These are phyloP conservation scores for Carex scoparia DNA, from an alignment of 176 grass and related monocot genomes.

Conservation along the genomic window DNA sequence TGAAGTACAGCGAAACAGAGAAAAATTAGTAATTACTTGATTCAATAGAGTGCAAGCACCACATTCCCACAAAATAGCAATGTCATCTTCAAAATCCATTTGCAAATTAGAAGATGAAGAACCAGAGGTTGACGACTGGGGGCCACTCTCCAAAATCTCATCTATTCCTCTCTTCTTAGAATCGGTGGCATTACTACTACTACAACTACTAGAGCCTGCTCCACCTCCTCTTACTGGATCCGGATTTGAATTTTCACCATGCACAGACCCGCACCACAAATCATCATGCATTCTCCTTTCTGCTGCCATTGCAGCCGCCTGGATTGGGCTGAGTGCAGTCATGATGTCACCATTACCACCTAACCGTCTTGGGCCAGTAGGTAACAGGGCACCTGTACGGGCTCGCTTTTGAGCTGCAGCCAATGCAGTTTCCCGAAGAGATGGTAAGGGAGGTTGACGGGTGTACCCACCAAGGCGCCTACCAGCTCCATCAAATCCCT, in stretches of 20 bases:
- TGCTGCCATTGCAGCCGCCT: conserved; percentile 95
- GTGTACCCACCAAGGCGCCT: conserved; percentile 78
- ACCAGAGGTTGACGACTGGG: neutral
- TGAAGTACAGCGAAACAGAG: conserved; percentile 17
- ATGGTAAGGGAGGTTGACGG: conserved; percentile 48
- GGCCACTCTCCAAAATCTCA: neutral
- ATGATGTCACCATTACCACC: conserved; percentile 83
- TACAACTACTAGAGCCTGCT: neutral
- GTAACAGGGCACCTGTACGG: conserved; percentile 57
- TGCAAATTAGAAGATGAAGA: conserved; percentile 39
- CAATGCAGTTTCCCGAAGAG: conserved; percentile 58
- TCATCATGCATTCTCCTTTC: conserved; percentile 92
- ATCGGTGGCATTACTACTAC: neutral
- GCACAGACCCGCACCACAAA: conserved; percentile 84
- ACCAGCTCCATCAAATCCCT: conserved; percentile 79
- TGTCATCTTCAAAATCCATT: conserved; percentile 18
- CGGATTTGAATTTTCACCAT: neutral
- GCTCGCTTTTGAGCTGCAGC: conserved; percentile 72
- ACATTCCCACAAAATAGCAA: conserved; percentile 61
- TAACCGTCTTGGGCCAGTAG: conserved; percentile 70
- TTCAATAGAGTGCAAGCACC: conserved; percentile 80
- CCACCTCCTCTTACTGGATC: neutral
- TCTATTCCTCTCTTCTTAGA: conserved; percentile 18
- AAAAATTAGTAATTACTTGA: conserved; percentile 42
- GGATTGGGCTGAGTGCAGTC: conserved; percentile 79